Evolutionary conservation across 495 filamentous ascomycete genomes (phyloP).

Genomic region (Neurospora africana): DNA sequence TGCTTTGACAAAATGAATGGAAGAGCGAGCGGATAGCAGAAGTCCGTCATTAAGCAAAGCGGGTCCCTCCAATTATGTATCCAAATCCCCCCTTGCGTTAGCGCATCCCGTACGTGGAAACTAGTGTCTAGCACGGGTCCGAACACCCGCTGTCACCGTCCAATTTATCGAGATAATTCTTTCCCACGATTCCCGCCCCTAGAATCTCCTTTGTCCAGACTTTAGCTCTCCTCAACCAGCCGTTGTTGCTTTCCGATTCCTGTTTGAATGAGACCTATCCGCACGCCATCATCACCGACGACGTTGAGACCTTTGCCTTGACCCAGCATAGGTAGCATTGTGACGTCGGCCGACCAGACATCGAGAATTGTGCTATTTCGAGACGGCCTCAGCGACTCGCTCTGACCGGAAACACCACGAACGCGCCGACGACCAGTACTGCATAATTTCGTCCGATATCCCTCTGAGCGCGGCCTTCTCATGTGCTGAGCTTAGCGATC

Average conservation of each 20-base stretch:
- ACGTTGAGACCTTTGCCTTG: background rate
- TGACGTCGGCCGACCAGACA: background rate
- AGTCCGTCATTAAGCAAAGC: background rate
- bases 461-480: background rate
- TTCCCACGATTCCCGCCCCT: background rate
- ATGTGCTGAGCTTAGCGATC: background rate
- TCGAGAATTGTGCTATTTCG: background rate
- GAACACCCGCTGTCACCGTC: background rate
- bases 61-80: background rate
- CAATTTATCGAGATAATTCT: background rate
- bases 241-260: background rate
- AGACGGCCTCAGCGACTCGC: background rate
- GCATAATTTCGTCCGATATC: background rate
- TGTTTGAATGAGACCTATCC: background rate
- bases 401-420: background rate
- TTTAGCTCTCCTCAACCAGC: background rate
- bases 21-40: background rate
- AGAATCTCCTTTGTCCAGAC: background rate
- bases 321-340: background rate
- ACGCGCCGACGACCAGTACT: background rate
- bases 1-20: background rate
- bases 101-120: background rate
- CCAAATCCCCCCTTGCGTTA: background rate
- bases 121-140: background rate
- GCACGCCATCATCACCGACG: background rate